A percentile compares a stretch with the other conserved stretches of the same genome.
phyloP scores from a whole-genome alignment of 2,329 filamentous ascomycete genomes.

The Thermoascus crustaceus region DNA sequence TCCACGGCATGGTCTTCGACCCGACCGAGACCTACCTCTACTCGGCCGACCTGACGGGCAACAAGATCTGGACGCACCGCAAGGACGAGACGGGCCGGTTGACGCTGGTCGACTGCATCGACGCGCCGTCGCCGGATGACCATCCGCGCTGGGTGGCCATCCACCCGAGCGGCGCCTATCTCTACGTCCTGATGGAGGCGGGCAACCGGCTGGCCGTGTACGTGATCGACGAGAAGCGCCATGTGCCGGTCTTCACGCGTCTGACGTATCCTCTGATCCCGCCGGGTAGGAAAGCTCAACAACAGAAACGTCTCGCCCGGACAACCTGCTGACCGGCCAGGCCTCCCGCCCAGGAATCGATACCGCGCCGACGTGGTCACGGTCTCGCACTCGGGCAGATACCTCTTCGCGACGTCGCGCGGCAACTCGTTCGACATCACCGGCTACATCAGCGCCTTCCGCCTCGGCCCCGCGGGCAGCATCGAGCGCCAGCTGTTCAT shows the following conservation, averaged over 20 bases:
- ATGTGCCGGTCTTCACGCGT: constrained; percentile 70
- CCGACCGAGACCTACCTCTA: constrained; percentile 38
- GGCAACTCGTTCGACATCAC: constrained; percentile 67
- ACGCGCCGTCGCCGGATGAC: constrained; percentile 62
- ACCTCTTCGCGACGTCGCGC: constrained; percentile 78
- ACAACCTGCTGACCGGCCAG: constrained; percentile 11
- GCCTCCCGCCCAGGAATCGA: constrained; percentile 41
- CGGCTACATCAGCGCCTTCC: constrained; percentile 76
- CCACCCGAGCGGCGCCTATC: constrained; percentile 65
- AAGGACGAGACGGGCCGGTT: constrained; percentile 59
- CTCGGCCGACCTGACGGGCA: constrained; percentile 41
- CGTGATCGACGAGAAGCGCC: constrained; percentile 64
- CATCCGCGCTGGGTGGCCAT: constrained; percentile 86
- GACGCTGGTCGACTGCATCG: constrained; percentile 61
- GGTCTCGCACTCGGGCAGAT: constrained; percentile 58
- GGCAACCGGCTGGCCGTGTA: constrained; percentile 78
- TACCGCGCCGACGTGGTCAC: constrained; percentile 83
- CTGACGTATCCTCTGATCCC: constrained; percentile 72
- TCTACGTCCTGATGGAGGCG: constrained; percentile 86
- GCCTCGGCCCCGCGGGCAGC: constrained; percentile 57
- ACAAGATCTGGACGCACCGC: constrained; percentile 68
- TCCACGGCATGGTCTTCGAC: constrained; percentile 44
- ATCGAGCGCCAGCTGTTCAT: constrained; percentile 73
- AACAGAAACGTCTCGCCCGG: constrained; percentile 1
- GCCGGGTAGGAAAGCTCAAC: constrained; percentile 48